These are phyloP conservation scores for Neonectria sp. DNA, from an alignment of 2,329 filamentous ascomycete genomes.

Conservation along the genomic window DNA sequence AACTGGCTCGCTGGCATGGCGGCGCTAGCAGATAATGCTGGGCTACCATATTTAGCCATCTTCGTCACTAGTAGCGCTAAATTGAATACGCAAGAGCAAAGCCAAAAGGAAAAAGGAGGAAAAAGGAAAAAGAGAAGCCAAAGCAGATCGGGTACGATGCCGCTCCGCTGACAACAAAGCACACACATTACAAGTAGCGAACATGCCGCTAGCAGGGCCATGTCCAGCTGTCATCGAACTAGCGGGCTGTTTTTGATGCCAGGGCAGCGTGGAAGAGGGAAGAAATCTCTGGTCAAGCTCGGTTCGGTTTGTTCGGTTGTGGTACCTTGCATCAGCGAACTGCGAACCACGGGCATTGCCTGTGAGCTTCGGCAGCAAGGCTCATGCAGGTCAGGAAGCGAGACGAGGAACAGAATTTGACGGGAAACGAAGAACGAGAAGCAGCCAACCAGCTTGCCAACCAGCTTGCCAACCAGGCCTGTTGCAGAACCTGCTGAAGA, in stretches of 20 bases:
- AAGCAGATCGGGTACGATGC: constrained; percentile 37
- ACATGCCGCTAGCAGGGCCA: constrained; percentile 8
- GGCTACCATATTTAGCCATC: constrained; percentile 30
- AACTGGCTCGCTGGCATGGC: constrained; percentile 20
- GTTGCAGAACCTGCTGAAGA: constrained; percentile 5
- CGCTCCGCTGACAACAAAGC: constrained; percentile 21
- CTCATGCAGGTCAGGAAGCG: constrained; percentile 35
- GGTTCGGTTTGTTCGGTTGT: constrained; percentile 3
- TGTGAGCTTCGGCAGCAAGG: constrained; percentile 22
- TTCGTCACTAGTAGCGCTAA: constrained; percentile 26
- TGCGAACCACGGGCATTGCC: constrained; percentile 19
- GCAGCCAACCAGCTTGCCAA: constrained; percentile 26
- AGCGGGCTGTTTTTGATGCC: constrained; percentile 1
- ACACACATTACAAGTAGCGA: constrained; percentile 4
- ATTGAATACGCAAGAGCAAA: constrained; percentile 33
- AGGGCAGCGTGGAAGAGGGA: constrained; percentile 11
- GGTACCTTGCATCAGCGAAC: constrained; percentile 32
- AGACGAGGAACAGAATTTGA: constrained; percentile 19
- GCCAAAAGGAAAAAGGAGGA: constrained; percentile 30
- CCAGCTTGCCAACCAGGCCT: background rate
- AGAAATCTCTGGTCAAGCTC: constrained; percentile 13
- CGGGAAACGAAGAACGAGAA: constrained; percentile 12
- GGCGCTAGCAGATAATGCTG: constrained; percentile 31
- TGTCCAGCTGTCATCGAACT: constrained; percentile 21
- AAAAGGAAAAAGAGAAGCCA: constrained; percentile 31